phyloP scores from a whole-genome alignment of 345 rosid genomes.

The Atalantia buxifolia region DNA sequence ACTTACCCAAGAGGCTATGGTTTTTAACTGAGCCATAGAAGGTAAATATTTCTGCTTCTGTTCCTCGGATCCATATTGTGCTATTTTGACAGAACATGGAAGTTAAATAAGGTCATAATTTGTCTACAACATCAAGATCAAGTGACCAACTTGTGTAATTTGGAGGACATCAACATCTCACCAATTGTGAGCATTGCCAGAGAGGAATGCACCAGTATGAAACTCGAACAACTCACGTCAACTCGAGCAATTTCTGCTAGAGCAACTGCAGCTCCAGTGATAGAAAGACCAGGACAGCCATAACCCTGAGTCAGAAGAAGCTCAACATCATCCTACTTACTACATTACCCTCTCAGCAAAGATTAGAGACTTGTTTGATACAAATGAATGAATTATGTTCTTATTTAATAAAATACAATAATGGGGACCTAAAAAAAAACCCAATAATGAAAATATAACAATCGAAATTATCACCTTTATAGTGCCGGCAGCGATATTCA shows the following conservation, averaged over 20 bases:
- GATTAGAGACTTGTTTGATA: slow-evolving; percentile 21
- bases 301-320: slow-evolving; percentile 59
- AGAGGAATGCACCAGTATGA: slow-evolving; percentile 83
- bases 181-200: slow-evolving; percentile 94
- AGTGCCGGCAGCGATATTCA: slow-evolving; percentile 72
- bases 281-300: slow-evolving; percentile 87
- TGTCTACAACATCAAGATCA: background rate
- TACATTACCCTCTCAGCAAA: background rate
- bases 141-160: slow-evolving; percentile 7
- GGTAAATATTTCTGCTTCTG: slow-evolving; percentile 81
- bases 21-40: slow-evolving; percentile 66
- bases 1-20: slow-evolving; percentile 88
- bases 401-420: too few relatives aligned
- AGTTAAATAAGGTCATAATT: slow-evolving; percentile 10
- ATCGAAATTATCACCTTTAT: slow-evolving; percentile 54
- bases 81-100: slow-evolving; percentile 38
- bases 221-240: slow-evolving; percentile 92
- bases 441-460: background rate
- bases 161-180: slow-evolving; percentile 43
- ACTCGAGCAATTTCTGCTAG: slow-evolving; percentile 86
- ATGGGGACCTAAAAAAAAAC: background rate
- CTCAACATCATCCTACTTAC: slow-evolving; percentile 19
- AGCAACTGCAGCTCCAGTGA: slow-evolving; percentile 66
- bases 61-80: slow-evolving; percentile 79
- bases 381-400: background rate